Conservation (phyloP, 1,284 basidiomycete species). For the Ceratobasidium sp. region DNA sequence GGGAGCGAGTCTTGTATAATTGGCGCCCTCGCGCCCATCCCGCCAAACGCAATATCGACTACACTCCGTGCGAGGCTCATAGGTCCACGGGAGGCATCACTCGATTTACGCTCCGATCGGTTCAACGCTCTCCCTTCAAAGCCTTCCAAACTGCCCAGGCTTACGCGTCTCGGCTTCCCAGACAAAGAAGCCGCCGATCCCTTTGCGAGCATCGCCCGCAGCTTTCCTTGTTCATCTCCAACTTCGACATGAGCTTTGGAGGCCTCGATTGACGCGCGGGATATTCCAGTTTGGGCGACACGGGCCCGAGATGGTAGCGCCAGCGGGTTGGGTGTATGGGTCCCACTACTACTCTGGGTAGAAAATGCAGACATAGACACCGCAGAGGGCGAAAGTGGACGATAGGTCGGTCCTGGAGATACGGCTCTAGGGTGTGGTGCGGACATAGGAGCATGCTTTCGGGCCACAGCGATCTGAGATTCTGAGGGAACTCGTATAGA, state of each 20-base stretch:
- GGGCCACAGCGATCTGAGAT: conserved; percentile 15
- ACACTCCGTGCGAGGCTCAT: conserved; percentile 30
- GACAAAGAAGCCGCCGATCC: conserved; percentile 62
- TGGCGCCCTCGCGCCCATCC: conserved; percentile 3
- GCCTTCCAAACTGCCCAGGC: conserved; percentile 26
- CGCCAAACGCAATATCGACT: conserved; percentile 40
- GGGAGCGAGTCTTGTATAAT: conserved; percentile 11
- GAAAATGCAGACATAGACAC: conserved; percentile 37
- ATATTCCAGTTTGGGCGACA: conserved; percentile 69
- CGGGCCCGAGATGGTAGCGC: conserved; percentile 63
- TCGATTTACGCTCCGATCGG: conserved; percentile 15
- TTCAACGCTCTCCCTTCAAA: conserved; percentile 18
- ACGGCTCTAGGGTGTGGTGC: conserved; percentile 35
- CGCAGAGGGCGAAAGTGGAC: conserved; percentile 38
- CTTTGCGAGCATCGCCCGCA: conserved; percentile 71
- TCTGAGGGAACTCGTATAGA: conserved; percentile 38
- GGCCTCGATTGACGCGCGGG: conserved; percentile 74
- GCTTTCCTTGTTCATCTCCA: conserved; percentile 78
- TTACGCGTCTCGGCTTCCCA: conserved; percentile 28
- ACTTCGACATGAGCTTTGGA: conserved; percentile 82
- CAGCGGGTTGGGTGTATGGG: conserved; percentile 38
- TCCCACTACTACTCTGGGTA: conserved; percentile 11
- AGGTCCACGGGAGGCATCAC: conserved; percentile 20
- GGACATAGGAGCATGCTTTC: conserved; percentile 26
- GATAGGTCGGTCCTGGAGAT: conserved; percentile 30